Evolutionary conservation across 192 early-diverging fungal genomes (phyloP).

Genomic region (Coemansia sp.): DNA sequence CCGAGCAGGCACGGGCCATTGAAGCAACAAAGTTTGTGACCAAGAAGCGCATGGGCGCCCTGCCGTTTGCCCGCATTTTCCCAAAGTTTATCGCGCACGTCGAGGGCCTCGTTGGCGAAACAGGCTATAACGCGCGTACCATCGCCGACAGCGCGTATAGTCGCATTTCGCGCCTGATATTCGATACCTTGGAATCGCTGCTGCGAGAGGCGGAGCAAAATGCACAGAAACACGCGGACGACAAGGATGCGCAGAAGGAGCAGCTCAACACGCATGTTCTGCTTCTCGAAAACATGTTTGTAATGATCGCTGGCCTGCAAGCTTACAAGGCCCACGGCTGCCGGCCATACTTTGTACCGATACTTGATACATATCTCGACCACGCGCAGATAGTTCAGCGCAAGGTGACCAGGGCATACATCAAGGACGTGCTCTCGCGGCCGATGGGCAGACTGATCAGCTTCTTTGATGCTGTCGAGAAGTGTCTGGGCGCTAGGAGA

Average conservation of each 20-base stretch:
- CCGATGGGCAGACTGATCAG: constrained; percentile 85
- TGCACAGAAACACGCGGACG: constrained; percentile 61
- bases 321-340: constrained; percentile 68
- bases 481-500: constrained; percentile 65
- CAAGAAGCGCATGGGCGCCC: constrained; percentile 83
- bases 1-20: constrained; percentile 84
- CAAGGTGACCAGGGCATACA: constrained; percentile 74
- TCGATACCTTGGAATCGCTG: constrained; percentile 80
- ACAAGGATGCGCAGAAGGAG: constrained; percentile 75
- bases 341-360: constrained; percentile 53
- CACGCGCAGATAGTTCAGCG: constrained; percentile 83
- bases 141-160: constrained; percentile 80
- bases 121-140: constrained; percentile 59
- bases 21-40: constrained; percentile 88
- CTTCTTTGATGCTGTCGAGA: constrained; percentile 97
- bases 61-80: constrained; percentile 86
- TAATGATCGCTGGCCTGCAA: constrained; percentile 78
- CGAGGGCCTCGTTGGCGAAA: constrained; percentile 56
- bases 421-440: constrained; percentile 80
- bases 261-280: constrained; percentile 86
- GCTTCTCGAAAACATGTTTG: constrained; percentile 93
- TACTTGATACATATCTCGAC: constrained; percentile 64
- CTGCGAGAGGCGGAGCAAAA: constrained; percentile 69
- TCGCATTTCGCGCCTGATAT: constrained; percentile 74
- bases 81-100: constrained; percentile 81